Percentiles rank a stretch among this genome's conserved stretches.
Conservation (phyloP, 352 stramenopile species). For the Phytophthora aleatoria region DNA sequence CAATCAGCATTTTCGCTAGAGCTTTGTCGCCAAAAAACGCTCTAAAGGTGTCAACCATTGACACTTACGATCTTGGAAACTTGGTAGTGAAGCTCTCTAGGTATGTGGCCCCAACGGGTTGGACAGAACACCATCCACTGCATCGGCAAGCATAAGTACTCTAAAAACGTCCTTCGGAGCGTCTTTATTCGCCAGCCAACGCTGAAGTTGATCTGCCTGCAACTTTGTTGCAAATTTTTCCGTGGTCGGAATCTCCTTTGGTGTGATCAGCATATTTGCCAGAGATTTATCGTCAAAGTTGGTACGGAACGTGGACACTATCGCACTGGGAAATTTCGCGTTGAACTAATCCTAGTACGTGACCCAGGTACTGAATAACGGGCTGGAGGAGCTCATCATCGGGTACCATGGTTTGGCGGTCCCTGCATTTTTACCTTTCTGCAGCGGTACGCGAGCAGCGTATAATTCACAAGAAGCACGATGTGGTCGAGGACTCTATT, state of each 20-base stretch:
- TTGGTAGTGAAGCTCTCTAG: slow-evolving; percentile 3
- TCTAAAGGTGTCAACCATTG: slow-evolving; percentile 8
- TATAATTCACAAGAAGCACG: no score
- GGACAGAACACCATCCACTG: slow-evolving; percentile 1
- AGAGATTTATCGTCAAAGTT: not conserved
- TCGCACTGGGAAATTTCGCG: not conserved
- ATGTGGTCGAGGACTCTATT: no score
- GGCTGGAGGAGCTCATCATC: not conserved
- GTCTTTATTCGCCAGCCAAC: slow-evolving; percentile 1
- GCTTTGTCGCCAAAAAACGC: slow-evolving; percentile 1
- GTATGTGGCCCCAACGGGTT: slow-evolving; percentile 7
- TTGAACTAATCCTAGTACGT: slow-evolving; percentile 6
- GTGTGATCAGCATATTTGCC: not conserved
- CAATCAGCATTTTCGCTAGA: not conserved
- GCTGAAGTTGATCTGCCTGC: not conserved
- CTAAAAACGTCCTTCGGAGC: slow-evolving; percentile 1
- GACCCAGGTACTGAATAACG: not conserved
- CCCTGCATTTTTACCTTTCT: no score
- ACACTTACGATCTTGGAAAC: not conserved
- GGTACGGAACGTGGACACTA: not conserved
- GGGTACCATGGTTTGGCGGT: no score
- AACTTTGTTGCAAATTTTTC: slow-evolving; percentile 7
- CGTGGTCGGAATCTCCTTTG: slow-evolving; percentile 1
- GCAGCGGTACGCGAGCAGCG: no score
- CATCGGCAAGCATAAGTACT: not conserved